Conservation (phyloP, 176 grass and related monocot species). For the Zoysia pacifica region DNA sequence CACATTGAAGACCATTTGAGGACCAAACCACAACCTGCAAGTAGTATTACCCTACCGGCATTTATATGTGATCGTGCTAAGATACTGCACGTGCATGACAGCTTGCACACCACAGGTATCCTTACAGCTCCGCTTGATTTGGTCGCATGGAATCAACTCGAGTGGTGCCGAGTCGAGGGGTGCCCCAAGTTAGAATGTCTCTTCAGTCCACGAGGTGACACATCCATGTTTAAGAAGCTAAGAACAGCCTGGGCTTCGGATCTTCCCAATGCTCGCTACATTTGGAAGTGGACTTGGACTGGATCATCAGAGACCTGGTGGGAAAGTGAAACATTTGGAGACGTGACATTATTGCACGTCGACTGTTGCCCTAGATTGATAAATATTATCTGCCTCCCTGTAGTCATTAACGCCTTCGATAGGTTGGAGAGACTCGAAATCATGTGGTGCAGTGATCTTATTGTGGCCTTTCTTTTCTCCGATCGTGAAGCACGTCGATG, state of each 20-base stretch:
- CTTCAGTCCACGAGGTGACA: background rate
- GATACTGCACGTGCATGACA: background rate
- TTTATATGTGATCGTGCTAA: background rate
- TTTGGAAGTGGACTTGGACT: background rate
- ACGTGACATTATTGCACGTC: background rate
- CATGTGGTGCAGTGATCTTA: slow-evolving; percentile 8
- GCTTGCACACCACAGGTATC: background rate
- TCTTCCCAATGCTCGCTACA: background rate
- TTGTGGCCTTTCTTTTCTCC: background rate
- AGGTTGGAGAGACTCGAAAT: slow-evolving; percentile 9
- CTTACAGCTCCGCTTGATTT: accelerated
- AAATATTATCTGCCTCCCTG: background rate
- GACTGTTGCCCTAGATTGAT: slow-evolving; percentile 1
- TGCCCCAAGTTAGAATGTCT: background rate
- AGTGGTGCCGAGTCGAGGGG: slow-evolving; percentile 8
- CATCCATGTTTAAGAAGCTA: background rate
- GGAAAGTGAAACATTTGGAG: accelerated
- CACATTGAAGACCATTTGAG: background rate
- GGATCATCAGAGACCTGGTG: background rate
- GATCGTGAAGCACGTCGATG: no score
- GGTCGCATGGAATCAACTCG: background rate
- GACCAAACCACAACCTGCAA: background rate
- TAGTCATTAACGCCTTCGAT: background rate
- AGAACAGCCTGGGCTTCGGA: background rate
- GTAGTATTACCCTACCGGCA: background rate